Conservation (phyloP, 441 rosid genomes). For the Francoa sonchifolia region DNA sequence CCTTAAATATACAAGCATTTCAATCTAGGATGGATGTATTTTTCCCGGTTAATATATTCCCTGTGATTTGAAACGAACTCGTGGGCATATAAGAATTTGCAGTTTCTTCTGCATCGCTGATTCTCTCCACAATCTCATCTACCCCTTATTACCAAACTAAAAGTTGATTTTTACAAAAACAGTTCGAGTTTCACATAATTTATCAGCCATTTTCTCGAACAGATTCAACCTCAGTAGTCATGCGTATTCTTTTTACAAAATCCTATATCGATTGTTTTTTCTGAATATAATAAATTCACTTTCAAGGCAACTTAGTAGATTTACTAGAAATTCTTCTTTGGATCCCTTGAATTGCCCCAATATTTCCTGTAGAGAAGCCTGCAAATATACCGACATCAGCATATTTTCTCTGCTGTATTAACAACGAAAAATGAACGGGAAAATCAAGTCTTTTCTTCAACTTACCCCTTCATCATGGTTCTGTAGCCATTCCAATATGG, state of each 20-base stretch:
- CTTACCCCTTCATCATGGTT: constrained; percentile 33
- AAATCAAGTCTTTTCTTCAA: neutral
- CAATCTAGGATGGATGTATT: too few relatives aligned
- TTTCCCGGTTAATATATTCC: too few relatives aligned
- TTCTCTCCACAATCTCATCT: too few relatives aligned
- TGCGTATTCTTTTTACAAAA: constrained; percentile 15
- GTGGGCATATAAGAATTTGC: too few relatives aligned
- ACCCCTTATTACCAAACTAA: too few relatives aligned
- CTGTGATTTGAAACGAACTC: too few relatives aligned
- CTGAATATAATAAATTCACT: constrained; percentile 28
- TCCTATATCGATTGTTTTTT: constrained; percentile 27
- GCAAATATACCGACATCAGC: constrained; percentile 11
- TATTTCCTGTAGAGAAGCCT: constrained; percentile 25
- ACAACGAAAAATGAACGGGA: neutral
- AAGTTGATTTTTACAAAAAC: too few relatives aligned
- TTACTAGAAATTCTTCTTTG: constrained; percentile 18
- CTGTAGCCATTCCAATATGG: constrained; percentile 24
- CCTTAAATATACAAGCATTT: too few relatives aligned
- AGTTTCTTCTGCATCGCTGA: too few relatives aligned
- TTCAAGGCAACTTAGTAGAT: constrained; percentile 21
- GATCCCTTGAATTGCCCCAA: constrained; percentile 27
- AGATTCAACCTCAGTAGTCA: too few relatives aligned
- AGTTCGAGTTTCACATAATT: too few relatives aligned
- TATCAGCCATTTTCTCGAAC: too few relatives aligned
- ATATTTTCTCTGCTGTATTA: constrained; percentile 1